Evolutionary conservation across 1,284 basidiomycete genomes (phyloP).

Genomic region (Neonothopanus nambi): DNA sequence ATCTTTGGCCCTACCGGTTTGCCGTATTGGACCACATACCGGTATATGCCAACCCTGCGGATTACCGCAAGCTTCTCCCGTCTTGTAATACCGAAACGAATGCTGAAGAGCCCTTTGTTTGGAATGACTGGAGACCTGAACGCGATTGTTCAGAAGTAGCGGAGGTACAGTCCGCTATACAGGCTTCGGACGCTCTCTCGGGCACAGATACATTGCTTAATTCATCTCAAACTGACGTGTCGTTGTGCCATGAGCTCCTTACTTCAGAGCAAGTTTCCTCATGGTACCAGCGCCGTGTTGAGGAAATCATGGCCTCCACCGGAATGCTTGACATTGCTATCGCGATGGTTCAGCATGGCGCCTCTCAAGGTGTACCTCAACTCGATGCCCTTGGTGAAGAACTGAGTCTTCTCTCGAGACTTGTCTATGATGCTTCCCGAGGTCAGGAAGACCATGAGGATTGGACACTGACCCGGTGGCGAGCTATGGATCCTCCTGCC

Average conservation of each 20-base stretch:
- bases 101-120: constrained; percentile 38
- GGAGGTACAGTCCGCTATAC: constrained; percentile 43
- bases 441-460: constrained; percentile 44
- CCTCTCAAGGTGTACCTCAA: constrained; percentile 73
- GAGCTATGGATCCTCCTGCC: constrained; percentile 58
- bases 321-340: constrained; percentile 83
- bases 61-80: constrained; percentile 67
- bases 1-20: constrained; percentile 72
- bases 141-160: constrained; percentile 58
- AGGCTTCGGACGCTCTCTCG: constrained; percentile 20
- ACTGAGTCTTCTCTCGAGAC: constrained; percentile 77
- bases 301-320: constrained; percentile 59
- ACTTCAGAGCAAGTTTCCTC: constrained; percentile 48
- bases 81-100: constrained; percentile 48
- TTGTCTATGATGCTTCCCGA: constrained; percentile 79
- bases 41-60: constrained; percentile 64
- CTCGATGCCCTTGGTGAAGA: constrained; percentile 90
- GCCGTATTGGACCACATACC: constrained; percentile 74
- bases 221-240: constrained; percentile 9
- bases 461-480: constrained; percentile 80
- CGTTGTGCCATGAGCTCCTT: constrained; percentile 25
- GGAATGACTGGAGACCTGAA: constrained; percentile 46
- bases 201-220: constrained; percentile 4
- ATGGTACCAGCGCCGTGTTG: constrained; percentile 77
- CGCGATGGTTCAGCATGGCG: constrained; percentile 81